These are phyloP conservation scores for Exserohilum turcica DNA, from an alignment of 2,329 filamentous ascomycete genomes.

Conservation along the genomic window DNA sequence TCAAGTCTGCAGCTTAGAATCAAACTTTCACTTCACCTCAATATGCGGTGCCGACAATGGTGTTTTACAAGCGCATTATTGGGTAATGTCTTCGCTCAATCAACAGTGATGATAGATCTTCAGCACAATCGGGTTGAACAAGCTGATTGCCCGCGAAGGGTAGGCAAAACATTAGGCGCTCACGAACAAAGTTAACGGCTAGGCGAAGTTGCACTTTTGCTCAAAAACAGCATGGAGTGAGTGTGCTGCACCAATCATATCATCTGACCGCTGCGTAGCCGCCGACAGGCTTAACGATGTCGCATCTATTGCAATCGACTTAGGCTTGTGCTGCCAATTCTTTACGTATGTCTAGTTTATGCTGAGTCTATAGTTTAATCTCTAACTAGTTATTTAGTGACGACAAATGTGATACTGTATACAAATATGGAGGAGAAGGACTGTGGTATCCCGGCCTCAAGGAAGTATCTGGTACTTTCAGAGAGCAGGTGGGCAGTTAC, in stretches of 20 bases:
- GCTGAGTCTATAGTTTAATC: background rate
- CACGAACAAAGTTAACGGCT: background rate
- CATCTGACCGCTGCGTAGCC: constrained; percentile 7
- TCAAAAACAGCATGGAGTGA: constrained; percentile 6
- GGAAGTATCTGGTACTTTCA: constrained; percentile 5
- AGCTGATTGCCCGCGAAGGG: constrained; percentile 11
- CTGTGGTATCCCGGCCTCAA: constrained; percentile 10
- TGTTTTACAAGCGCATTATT: constrained; percentile 1
- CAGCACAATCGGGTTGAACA: constrained; percentile 11
- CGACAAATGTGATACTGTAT: background rate
- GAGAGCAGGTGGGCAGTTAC: constrained; percentile 14
- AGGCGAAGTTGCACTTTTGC: constrained; percentile 8
- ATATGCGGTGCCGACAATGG: constrained; percentile 4
- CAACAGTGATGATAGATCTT: constrained; percentile 5
- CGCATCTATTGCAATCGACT: constrained; percentile 7
- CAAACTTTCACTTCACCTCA: background rate
- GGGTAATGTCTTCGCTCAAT: constrained; percentile 4
- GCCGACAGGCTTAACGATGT: constrained; percentile 12
- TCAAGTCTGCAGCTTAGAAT: background rate
- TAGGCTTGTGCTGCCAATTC: constrained; percentile 9
- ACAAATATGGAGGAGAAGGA: background rate
- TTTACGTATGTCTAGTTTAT: constrained; percentile 11
- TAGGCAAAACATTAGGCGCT: constrained; percentile 7
- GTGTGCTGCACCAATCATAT: constrained; percentile 11
- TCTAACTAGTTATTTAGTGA: constrained; percentile 12